A percentile compares a stretch with the other conserved stretches of the same genome.
phyloP scores from a whole-genome alignment of 176 grass and related monocot species.

The Zoysia japonica region DNA sequence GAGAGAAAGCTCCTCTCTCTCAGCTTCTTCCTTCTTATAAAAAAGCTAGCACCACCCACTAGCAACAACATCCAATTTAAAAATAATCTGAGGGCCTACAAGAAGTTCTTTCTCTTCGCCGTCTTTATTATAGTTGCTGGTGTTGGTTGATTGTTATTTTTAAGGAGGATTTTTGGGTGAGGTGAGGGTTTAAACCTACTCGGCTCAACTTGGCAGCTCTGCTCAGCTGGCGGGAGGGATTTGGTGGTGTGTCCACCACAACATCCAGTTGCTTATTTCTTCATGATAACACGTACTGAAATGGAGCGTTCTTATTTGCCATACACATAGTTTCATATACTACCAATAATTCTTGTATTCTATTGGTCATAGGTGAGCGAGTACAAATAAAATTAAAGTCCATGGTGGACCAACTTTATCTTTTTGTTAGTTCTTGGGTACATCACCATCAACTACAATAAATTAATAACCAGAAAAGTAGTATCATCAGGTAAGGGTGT shows the following conservation, averaged over 20 bases:
- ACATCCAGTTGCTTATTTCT: constrained; percentile 47
- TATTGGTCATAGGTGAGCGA: constrained; percentile 41
- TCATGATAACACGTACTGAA: constrained; percentile 34
- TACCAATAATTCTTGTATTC: constrained; percentile 32
- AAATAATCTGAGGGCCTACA: constrained; percentile 16
- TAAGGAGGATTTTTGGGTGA: constrained; percentile 48
- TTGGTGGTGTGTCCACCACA: constrained; percentile 47
- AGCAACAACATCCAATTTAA: constrained; percentile 47
- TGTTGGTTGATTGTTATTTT: constrained; percentile 26
- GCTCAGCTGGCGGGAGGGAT: constrained; percentile 21
- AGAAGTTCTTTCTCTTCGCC: constrained; percentile 10
- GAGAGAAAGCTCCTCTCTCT: constrained; percentile 18
- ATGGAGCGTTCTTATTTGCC: constrained; percentile 24
- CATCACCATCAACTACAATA: background rate
- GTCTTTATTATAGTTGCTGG: constrained; percentile 29
- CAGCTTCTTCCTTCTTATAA: background rate
- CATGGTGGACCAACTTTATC: constrained; percentile 21
- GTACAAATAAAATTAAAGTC: constrained; percentile 25
- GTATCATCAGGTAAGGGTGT: background rate
- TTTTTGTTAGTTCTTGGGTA: constrained; percentile 29
- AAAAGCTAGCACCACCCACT: constrained; percentile 36
- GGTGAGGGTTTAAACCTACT: constrained; percentile 41
- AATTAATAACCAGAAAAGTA: background rate
- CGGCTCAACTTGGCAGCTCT: constrained; percentile 12
- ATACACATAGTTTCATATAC: constrained; percentile 12